Evolutionary conservation across 129 eudicot genomes (phyloP).

Genomic region (Lactuca sativa): DNA sequence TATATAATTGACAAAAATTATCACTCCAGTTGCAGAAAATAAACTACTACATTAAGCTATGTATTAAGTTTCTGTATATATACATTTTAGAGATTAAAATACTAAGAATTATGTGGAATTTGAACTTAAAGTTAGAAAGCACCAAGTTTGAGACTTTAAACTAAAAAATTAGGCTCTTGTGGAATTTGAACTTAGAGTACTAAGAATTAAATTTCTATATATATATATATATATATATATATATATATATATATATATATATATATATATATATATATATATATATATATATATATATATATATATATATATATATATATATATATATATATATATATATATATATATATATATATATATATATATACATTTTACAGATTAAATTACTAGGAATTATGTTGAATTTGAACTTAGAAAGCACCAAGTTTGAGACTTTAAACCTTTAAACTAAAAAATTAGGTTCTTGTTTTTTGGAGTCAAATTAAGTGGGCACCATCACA

Average conservation of each 20-base stretch:
- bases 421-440: constrained; percentile 21
- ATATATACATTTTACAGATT: background rate
- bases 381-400: background rate
- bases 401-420: background rate
- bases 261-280: no score
- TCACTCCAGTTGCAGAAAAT: background rate
- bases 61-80: background rate
- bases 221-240: no score
- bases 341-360: no score
- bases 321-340: no score
- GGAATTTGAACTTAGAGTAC: no score
- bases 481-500: background rate
- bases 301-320: no score
- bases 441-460: constrained; percentile 16
- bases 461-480: constrained; percentile 9
- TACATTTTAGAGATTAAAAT: background rate
- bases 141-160: constrained; percentile 20
- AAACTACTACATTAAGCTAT: background rate
- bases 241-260: no score
- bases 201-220: no score
- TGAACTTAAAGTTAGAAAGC: background rate
- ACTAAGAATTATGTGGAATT: background rate
- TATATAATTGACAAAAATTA: background rate
- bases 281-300: no score
- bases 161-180: constrained; percentile 5